Base-by-base conservation (phyloP, 2,329 filamentous ascomycete genomes). In the Curvularia eragrostidis region DNA sequence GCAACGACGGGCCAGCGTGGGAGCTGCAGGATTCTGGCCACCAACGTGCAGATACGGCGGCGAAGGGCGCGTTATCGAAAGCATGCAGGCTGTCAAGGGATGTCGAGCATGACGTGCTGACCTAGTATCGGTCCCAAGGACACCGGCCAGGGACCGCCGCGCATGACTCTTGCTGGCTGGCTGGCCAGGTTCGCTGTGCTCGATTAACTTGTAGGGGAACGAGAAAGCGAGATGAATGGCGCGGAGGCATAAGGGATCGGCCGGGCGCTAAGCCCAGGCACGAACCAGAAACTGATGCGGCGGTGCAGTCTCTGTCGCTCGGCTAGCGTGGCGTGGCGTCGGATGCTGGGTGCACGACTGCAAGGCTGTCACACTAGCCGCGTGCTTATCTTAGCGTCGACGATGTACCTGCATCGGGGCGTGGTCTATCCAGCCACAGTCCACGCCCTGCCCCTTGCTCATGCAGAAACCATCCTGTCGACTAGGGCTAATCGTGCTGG, bases 361-460 rank as follows among this genome's bases (percentile, higher is more conserved):
- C 54, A 46, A 56, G 53, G 57, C 57, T 53, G 49, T 50, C 46
- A 50, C 57, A 52, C 53, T 57, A 58, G 44, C 46, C 46, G 19
- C 42, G 26, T 44, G 52, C 56, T 50, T 58, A 58, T 58, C 56
- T 48, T 34, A 50, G 34, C 13, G 28, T 23, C 53, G 32, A 19
- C 18, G 41, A 51, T 26, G 57, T 59, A 59, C 57, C 57, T 53
- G 57, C 56, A 19, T 59, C 44, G 34, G 38, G 32, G 13, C 19
- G 34, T 32, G 23, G 41, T 34, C 56, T 58, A 55, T 52, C 9
- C 18, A 47, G 39, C 49, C 42, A 52, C 34, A 24, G 52, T 43
- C 36, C 54, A 54, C 38, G 19, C 18, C 24, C 46, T 42, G 49
- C 49, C 49, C 58, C 58, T 48, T 52, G 54, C 54, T 19, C 46